Evolutionary conservation across 768 basidiomycete species (phyloP).

Genomic region (Glaciozyma antarctica): DNA sequence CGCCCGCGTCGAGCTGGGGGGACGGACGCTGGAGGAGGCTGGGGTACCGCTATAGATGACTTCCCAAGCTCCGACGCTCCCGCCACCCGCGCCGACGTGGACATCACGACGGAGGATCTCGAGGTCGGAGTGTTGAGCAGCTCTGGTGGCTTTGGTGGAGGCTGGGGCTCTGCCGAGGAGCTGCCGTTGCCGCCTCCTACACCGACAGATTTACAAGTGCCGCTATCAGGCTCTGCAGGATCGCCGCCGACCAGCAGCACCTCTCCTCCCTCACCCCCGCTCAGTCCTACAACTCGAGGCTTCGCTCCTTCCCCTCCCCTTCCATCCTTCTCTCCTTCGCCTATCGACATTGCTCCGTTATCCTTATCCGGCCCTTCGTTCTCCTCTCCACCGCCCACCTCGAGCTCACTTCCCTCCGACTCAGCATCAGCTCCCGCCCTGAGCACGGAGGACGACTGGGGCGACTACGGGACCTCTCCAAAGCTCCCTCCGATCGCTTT

Average conservation of each 20-base stretch:
- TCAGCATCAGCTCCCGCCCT: background rate
- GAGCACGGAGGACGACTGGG: constrained; percentile 14
- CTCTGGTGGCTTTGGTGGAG: background rate
- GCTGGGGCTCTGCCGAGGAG: background rate
- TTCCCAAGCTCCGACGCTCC: background rate
- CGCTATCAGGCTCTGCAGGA: background rate
- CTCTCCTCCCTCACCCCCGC: background rate
- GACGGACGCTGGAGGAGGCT: background rate
- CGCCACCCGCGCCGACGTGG: background rate
- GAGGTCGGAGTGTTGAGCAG: background rate
- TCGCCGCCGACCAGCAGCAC: background rate
- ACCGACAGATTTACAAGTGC: background rate
- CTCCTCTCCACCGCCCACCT: background rate
- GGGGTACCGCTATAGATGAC: background rate
- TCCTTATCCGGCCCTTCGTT: background rate
- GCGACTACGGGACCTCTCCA: constrained; percentile 2
- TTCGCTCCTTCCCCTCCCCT: background rate
- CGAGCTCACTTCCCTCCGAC: background rate
- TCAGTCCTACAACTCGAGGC: background rate
- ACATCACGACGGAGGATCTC: background rate
- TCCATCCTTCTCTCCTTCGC: background rate
- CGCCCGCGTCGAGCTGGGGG: background rate
- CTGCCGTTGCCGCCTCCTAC: background rate
- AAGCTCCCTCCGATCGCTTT: constrained; percentile 19
- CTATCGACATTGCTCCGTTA: too few species aligned